A percentile compares a stretch with the other conserved stretches of the same genome.
Conservation (phyloP, 176 grass and related monocot genomes). For the Elymus sibiricus region DNA sequence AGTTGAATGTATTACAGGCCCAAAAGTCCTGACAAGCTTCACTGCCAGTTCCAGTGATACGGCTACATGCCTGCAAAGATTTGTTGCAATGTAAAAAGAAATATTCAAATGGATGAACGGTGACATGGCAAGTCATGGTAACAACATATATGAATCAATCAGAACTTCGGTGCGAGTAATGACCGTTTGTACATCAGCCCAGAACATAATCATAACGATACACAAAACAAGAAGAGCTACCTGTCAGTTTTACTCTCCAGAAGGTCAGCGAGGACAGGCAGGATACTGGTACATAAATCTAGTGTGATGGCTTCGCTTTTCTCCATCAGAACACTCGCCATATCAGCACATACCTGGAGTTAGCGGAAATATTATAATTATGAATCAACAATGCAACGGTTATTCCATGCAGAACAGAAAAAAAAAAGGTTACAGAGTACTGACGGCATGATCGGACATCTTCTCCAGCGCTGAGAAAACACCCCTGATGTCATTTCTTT, state of each 20-base stretch:
- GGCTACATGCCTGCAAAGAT: constrained; percentile 56
- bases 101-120: not conserved
- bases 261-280: constrained; percentile 69
- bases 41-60: constrained; percentile 72
- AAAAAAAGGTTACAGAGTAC: constrained; percentile 17
- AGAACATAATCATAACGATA: not conserved
- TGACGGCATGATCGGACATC: constrained; percentile 93
- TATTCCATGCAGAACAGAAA: constrained; percentile 1
- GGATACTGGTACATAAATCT: constrained; percentile 78
- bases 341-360: constrained; percentile 82
- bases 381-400: not conserved
- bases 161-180: not conserved
- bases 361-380: constrained; percentile 21
- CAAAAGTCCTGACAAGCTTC: constrained; percentile 90
- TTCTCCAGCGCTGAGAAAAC: constrained; percentile 73
- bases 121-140: not conserved
- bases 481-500: constrained; percentile 81
- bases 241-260: constrained; percentile 94
- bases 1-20: constrained; percentile 79
- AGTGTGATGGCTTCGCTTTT: constrained; percentile 80
- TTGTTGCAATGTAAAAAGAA: not conserved
- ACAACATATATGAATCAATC: not conserved
- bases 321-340: constrained; percentile 68
- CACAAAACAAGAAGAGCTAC: constrained; percentile 33
- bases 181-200: not conserved